Conservation (phyloP, 1,284 basidiomycete species). For the Puccinia brachypodii region DNA sequence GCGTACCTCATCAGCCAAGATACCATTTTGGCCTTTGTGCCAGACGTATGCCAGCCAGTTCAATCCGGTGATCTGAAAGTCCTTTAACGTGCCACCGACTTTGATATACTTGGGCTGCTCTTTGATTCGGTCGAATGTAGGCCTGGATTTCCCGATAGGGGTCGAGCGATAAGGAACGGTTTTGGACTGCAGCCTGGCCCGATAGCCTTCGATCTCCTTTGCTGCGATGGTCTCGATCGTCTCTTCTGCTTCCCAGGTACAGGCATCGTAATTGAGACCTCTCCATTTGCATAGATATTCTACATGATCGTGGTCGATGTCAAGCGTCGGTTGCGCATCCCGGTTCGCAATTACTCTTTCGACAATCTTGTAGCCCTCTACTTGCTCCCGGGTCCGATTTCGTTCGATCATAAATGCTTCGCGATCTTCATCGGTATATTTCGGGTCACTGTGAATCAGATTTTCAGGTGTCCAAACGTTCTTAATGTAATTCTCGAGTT, state of each 20-base stretch:
- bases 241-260: constrained; percentile 84
- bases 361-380: constrained; percentile 85
- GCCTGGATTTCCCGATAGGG: constrained; percentile 72
- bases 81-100: constrained; percentile 80
- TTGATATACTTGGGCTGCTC: constrained; percentile 88
- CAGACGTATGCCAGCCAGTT: constrained; percentile 98
- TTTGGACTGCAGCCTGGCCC: constrained; percentile 72
- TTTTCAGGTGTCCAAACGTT: constrained; percentile 70
- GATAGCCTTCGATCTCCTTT: constrained; percentile 76
- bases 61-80: constrained; percentile 95
- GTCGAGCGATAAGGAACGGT: constrained; percentile 84
- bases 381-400: constrained; percentile 82
- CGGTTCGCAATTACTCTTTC: constrained; percentile 88
- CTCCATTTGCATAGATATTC: constrained; percentile 99
- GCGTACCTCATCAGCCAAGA: constrained; percentile 82
- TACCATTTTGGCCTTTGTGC: constrained; percentile 92
- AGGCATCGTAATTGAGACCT: constrained; percentile 87
- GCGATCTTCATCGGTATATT: constrained; percentile 79
- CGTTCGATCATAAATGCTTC: constrained; percentile 78
- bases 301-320: constrained; percentile 62
- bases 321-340: constrained; percentile 65
- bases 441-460: constrained; percentile 67
- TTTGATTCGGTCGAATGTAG: constrained; percentile 78
- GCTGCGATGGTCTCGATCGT: constrained; percentile 57
- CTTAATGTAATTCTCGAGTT: constrained; percentile 99